A percentile compares a stretch with the other conserved stretches of the same genome.
Conservation (phyloP, 306 rosid species). For the Argentina anserina region DNA sequence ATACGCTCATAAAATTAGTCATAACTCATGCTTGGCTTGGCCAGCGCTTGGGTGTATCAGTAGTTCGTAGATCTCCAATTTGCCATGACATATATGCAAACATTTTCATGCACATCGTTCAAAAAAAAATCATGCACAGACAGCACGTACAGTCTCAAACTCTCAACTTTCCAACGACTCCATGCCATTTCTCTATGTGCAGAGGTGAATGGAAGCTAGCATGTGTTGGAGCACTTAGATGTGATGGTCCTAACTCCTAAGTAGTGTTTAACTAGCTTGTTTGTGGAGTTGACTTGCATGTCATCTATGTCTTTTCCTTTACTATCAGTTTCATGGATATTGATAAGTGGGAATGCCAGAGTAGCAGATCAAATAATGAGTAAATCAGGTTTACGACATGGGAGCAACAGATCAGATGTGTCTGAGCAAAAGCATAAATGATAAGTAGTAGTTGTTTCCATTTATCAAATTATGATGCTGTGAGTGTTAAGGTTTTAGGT, state of each 20-base stretch:
- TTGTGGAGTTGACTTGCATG: constrained; percentile 23
- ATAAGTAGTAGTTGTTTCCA: background rate
- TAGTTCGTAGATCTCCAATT: background rate
- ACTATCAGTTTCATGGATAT: constrained; percentile 5
- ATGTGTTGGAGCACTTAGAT: constrained; percentile 33
- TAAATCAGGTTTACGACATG: no score
- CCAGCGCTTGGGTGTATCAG: background rate
- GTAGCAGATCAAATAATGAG: background rate
- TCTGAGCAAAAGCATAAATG: background rate
- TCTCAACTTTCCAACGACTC: background rate
- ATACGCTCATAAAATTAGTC: background rate
- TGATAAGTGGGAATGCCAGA: constrained; percentile 12
- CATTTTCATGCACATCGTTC: background rate
- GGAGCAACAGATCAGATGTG: background rate
- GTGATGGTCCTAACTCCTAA: constrained; percentile 25
- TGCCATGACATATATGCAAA: background rate
- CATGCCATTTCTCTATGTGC: background rate
- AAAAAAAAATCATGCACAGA: no score
- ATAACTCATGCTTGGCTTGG: background rate
- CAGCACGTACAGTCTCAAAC: no score
- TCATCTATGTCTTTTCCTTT: constrained; percentile 6
- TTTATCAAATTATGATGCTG: background rate
- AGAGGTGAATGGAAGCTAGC: constrained; percentile 28
- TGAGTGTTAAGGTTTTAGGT: background rate
- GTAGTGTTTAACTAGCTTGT: constrained; percentile 5